A percentile compares a stretch with the other conserved stretches of the same genome.
Conservation (phyloP, 148 eudicot species). For the Rhododendron mucronatum region DNA sequence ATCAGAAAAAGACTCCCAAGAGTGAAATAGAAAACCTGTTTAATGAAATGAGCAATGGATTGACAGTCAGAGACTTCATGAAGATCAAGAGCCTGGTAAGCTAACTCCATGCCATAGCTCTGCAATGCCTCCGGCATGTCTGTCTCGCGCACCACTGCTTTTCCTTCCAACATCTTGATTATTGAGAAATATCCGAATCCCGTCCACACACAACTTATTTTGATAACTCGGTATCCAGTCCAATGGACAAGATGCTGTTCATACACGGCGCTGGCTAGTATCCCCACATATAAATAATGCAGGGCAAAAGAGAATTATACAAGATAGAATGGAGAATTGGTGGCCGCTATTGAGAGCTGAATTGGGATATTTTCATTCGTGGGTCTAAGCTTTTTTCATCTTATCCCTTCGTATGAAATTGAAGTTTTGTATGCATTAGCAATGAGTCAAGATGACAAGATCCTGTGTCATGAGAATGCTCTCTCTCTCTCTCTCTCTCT, state of each 20-base stretch:
- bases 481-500: background rate
- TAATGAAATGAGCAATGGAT: constrained; percentile 13
- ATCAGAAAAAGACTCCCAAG: background rate
- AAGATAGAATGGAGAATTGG: background rate
- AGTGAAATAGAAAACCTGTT: constrained; percentile 1
- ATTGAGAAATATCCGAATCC: background rate
- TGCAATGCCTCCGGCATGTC: constrained; percentile 11
- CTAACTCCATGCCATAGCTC: constrained; percentile 13
- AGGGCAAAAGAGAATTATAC: background rate
- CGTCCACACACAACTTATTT: background rate
- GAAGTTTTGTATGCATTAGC: background rate
- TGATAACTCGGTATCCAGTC: background rate
- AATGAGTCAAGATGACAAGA: background rate
- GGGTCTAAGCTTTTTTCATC: background rate
- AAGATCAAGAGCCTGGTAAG: constrained; percentile 14
- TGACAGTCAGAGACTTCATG: constrained; percentile 13
- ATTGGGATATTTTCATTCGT: constrained; percentile 5
- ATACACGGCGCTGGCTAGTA: background rate
- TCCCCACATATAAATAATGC: background rate
- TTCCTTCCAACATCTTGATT: constrained; percentile 12
- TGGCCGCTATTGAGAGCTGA: background rate
- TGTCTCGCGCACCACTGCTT: constrained; percentile 7
- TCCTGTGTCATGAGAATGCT: background rate
- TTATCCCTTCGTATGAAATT: background rate
- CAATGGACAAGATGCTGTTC: background rate